Evolutionary conservation across 1,139 yeast genomes (phyloP).

Genomic region (Geotrichum bryndzae): DNA sequence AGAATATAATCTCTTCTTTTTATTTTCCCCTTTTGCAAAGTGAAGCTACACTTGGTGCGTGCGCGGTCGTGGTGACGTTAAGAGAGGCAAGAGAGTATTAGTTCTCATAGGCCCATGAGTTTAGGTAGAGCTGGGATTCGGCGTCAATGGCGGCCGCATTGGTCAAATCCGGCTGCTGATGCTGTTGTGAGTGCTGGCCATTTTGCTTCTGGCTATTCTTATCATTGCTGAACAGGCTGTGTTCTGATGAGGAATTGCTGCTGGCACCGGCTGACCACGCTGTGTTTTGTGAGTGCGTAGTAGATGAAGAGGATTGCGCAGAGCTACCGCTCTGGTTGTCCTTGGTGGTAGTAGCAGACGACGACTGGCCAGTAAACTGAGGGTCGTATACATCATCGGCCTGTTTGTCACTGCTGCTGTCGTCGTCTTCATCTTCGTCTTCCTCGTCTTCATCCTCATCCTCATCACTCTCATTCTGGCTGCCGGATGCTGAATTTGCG

Average conservation of each 20-base stretch:
- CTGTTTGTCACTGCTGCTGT: neutral
- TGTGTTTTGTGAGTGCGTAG: neutral
- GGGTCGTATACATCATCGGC: neutral
- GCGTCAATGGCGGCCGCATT: neutral
- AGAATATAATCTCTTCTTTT: neutral
- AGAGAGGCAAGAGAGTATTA: neutral
- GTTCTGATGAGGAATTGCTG: neutral
- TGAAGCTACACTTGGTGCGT: neutral
- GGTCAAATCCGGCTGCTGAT: neutral
- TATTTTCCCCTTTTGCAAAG: neutral
- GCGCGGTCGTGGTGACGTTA: no score
- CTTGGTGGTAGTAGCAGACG: neutral
- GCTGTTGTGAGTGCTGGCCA: neutral
- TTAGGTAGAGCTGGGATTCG: neutral
- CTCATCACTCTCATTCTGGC: neutral
- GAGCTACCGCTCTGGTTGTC: neutral
- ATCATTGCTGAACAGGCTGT: neutral
- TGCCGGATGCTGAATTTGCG: neutral
- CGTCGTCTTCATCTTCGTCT: constrained; percentile 4
- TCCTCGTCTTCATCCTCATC: constrained; percentile 2
- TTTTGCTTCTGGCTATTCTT: neutral
- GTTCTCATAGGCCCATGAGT: neutral
- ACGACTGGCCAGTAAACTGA: neutral
- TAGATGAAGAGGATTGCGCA: neutral
- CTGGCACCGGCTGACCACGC: neutral